Evolutionary conservation across 768 basidiomycete genomes (phyloP).

Genomic region (Peribolospora kevripleyi): DNA sequence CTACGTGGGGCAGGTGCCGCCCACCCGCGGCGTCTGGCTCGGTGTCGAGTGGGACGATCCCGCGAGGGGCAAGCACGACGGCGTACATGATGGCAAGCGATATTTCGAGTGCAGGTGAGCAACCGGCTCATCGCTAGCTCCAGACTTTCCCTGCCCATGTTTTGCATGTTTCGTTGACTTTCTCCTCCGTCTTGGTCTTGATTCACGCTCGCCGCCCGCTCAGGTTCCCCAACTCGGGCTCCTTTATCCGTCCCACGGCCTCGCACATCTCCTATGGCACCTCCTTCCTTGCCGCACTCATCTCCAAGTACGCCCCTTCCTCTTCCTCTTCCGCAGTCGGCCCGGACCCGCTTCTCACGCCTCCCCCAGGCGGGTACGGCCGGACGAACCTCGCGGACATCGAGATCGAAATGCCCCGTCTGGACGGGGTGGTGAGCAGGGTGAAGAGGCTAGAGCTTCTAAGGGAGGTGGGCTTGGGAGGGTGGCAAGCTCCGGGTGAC

Average conservation of each 20-base stretch:
- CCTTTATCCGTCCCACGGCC: conserved; percentile 52
- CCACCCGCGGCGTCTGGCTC: conserved; percentile 51
- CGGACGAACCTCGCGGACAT: conserved; percentile 61
- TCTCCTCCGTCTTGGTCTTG: background rate
- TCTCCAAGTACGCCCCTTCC: conserved; percentile 49
- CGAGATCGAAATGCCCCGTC: conserved; percentile 57
- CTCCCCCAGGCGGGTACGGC: conserved; percentile 27
- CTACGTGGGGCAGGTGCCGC: conserved; percentile 40
- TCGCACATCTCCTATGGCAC: conserved; percentile 31
- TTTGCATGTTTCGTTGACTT: background rate
- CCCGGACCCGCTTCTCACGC: conserved; percentile 17
- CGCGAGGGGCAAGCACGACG: conserved; percentile 63
- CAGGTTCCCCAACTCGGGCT: conserved; percentile 41
- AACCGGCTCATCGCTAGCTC: too few relatives aligned
- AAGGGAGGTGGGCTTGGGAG: conserved; percentile 48
- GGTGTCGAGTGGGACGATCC: conserved; percentile 95
- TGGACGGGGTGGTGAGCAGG: conserved; percentile 52
- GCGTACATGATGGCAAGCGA: conserved; percentile 43
- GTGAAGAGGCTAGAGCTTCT: conserved; percentile 41
- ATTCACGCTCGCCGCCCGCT: background rate
- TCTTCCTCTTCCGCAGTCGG: background rate
- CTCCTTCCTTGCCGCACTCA: conserved; percentile 50
- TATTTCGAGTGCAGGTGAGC: conserved; percentile 61
- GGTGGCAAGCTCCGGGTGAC: conserved; percentile 34
- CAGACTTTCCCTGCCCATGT: background rate